Conservation (phyloP, 306 rosid species). For the Prunus davidiana region DNA sequence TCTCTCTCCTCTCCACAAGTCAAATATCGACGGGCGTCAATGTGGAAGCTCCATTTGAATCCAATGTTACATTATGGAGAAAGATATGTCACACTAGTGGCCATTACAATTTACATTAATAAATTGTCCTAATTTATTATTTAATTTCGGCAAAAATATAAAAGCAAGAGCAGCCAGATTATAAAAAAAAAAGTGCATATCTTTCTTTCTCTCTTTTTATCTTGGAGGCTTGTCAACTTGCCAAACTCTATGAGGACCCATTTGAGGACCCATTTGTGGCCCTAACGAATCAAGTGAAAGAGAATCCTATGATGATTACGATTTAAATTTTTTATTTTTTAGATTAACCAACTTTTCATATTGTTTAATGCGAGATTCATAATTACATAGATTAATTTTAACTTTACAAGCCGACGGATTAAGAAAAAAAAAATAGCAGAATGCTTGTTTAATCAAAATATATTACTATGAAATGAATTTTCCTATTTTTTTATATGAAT, state of each 20-base stretch:
- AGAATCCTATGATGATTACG: slow-evolving; percentile 54
- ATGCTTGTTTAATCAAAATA: neutral
- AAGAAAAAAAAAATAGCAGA: neutral
- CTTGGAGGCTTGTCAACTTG: slow-evolving; percentile 12
- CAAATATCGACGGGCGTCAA: slow-evolving; percentile 58
- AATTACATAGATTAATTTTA: neutral
- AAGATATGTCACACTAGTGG: slow-evolving; percentile 48
- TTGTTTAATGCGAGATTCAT: slow-evolving; percentile 10
- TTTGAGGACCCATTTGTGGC: slow-evolving; percentile 4
- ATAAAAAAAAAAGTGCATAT: neutral
- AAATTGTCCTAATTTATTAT: slow-evolving; percentile 1
- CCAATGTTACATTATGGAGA: slow-evolving; percentile 38
- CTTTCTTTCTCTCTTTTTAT: neutral
- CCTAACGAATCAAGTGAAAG: slow-evolving; percentile 25
- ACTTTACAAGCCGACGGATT: neutral
- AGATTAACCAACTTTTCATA: slow-evolving; percentile 5
- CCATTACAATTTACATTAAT: slow-evolving; percentile 55
- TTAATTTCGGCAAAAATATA: neutral
- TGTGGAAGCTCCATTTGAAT: slow-evolving; percentile 47
- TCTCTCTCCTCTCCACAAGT: slow-evolving; percentile 30
- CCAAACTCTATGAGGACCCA: slow-evolving; percentile 1
- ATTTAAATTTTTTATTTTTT: neutral
- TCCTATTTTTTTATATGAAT: no score
- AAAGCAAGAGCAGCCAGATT: slow-evolving; percentile 8
- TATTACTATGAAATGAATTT: no score